Percentiles rank a stretch among this genome's conserved stretches.
These are phyloP conservation scores for Lactarius pseudohatsudake DNA, from an alignment of 768 basidiomycete genomes.

Conservation along the genomic window DNA sequence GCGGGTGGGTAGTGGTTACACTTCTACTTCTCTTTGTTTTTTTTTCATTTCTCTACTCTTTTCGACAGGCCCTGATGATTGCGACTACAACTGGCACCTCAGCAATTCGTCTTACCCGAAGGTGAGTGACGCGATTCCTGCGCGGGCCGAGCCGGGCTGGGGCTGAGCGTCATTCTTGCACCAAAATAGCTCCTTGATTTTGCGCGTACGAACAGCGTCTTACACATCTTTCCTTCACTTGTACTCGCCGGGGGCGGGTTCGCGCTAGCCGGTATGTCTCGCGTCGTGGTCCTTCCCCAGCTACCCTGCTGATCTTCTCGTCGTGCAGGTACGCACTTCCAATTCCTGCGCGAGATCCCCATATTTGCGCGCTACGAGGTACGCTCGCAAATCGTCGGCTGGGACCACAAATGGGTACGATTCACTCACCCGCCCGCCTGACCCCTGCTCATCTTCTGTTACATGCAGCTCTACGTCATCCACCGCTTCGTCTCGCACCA, in stretches of 20 bases:
- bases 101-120: slow-evolving; percentile 84
- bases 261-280: slow-evolving; percentile 47
- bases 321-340: slow-evolving; percentile 54
- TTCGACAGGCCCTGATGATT: slow-evolving; percentile 61
- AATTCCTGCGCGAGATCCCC: slow-evolving; percentile 70
- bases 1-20: slow-evolving; percentile 23
- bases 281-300: too few species aligned
- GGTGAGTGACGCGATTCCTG: slow-evolving; percentile 38
- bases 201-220: slow-evolving; percentile 45
- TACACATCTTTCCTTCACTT: slow-evolving; percentile 56
- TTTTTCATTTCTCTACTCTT: not conserved
- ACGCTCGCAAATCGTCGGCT: slow-evolving; percentile 52
- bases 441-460: not conserved
- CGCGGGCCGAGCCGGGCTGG: not conserved
- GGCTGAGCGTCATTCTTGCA: not conserved
- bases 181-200: slow-evolving; percentile 36
- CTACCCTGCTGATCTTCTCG: not conserved
- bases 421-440: not conserved
- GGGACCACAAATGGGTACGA: slow-evolving; percentile 82
- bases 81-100: slow-evolving; percentile 71
- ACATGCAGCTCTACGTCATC: slow-evolving; percentile 56
- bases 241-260: slow-evolving; percentile 61
- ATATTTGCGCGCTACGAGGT: slow-evolving; percentile 63
- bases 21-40: not conserved
- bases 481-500: slow-evolving; percentile 63